phyloP scores from a whole-genome alignment of 352 stramenopile species.

The Phytophthora macrochlamydospora region DNA sequence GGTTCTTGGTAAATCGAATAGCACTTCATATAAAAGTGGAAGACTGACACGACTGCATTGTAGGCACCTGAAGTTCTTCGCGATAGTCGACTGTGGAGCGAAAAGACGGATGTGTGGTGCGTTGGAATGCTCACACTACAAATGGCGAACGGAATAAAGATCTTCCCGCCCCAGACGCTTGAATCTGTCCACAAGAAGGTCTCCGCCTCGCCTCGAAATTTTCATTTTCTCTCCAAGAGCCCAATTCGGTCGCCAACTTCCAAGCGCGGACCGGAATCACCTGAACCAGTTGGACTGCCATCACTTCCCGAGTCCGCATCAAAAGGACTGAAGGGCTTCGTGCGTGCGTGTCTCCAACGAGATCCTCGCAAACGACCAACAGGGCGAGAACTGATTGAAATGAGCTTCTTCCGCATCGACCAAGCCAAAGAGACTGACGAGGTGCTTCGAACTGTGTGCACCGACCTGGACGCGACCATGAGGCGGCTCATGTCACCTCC shows the following conservation, averaged over 20 bases:
- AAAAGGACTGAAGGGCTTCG: constrained; percentile 47
- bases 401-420: constrained; percentile 67
- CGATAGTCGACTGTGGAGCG: constrained; percentile 12
- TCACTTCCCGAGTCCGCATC: constrained; percentile 50
- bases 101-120: constrained; percentile 62
- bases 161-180: background rate
- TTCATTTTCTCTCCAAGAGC: constrained; percentile 10
- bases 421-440: constrained; percentile 51
- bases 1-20: constrained; percentile 11
- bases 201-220: constrained; percentile 1
- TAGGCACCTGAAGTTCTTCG: constrained; percentile 37
- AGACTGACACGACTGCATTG: background rate
- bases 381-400: constrained; percentile 33
- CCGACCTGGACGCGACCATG: constrained; percentile 68
- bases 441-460: constrained; percentile 59
- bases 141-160: constrained; percentile 43
- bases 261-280: constrained; percentile 9
- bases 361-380: constrained; percentile 45
- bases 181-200: constrained; percentile 11
- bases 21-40: background rate
- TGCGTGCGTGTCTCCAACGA: constrained; percentile 49
- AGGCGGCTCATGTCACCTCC: constrained; percentile 29
- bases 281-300: constrained; percentile 17
- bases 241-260: constrained; percentile 12
- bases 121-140: constrained; percentile 62